Percentiles rank a stretch among this genome's conserved stretches.
These are phyloP conservation scores for Candida gorgasii DNA, from an alignment of 805 yeast species.

Conservation along the genomic window DNA sequence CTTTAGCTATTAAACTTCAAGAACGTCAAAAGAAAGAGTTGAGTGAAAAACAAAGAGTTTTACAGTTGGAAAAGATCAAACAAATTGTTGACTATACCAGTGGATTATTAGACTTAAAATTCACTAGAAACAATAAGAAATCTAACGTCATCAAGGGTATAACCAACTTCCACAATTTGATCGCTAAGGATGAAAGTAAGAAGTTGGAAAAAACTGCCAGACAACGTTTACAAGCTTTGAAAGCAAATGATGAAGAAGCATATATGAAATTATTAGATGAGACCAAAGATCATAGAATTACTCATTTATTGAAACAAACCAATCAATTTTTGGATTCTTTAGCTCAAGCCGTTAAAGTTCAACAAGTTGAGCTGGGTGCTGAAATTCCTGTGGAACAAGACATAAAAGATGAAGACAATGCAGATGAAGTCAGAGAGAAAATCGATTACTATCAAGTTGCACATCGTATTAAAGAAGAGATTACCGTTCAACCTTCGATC, in stretches of 20 bases:
- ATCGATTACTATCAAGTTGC: constrained; percentile 83
- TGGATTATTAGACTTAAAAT: constrained; percentile 21
- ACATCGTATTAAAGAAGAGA: constrained; percentile 67
- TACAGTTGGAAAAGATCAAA: constrained; percentile 51
- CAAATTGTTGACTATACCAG: constrained; percentile 30
- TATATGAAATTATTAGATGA: constrained; percentile 80
- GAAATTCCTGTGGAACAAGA: constrained; percentile 20
- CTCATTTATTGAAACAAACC: constrained; percentile 79
- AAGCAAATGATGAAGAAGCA: constrained; percentile 87
- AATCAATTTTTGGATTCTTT: constrained; percentile 74
- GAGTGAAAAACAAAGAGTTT: constrained; percentile 47
- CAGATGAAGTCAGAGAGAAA: constrained; percentile 61
- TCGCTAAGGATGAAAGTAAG: constrained; percentile 76
- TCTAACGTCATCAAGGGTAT: constrained; percentile 35
- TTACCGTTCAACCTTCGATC: constrained; percentile 64
- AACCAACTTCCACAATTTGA: constrained; percentile 50
- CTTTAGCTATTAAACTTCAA: constrained; percentile 73
- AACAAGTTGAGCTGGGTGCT: constrained; percentile 57
- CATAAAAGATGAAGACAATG: constrained; percentile 29
- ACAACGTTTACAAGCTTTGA: constrained; percentile 83
- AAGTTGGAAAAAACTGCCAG: constrained; percentile 79
- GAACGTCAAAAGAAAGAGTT: constrained; percentile 66
- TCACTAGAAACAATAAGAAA: constrained; percentile 26
- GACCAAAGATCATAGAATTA: constrained; percentile 84
- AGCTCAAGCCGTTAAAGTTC: constrained; percentile 76